phyloP scores from a whole-genome alignment of 345 rosid species.

The Acer yangbiense region DNA sequence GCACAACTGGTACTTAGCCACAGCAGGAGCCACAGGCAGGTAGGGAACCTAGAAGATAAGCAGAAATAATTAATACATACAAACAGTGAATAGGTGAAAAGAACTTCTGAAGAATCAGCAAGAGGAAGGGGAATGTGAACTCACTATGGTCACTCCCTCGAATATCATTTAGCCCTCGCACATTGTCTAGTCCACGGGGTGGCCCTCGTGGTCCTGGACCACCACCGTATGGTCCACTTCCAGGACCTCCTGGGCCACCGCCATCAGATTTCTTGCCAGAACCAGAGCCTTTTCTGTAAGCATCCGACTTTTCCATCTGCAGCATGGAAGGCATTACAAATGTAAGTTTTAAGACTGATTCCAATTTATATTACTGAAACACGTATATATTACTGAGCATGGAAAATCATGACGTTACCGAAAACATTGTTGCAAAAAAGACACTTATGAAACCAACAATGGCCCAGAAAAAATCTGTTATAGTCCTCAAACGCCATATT shows the following conservation, averaged over 20 bases:
- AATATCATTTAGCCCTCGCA: constrained; percentile 48
- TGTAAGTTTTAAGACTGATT: background rate
- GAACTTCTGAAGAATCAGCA: background rate
- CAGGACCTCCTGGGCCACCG: constrained; percentile 75
- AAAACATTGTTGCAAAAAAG: constrained; percentile 72
- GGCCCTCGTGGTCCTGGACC: constrained; percentile 52
- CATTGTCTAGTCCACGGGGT: constrained; percentile 80
- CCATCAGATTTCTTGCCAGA: constrained; percentile 91
- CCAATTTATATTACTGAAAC: background rate
- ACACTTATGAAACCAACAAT: constrained; percentile 58
- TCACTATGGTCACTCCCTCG: constrained; percentile 71
- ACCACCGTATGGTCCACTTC: constrained; percentile 63
- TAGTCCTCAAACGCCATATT: constrained; percentile 65
- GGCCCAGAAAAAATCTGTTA: constrained; percentile 74
- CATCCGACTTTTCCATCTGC: constrained; percentile 87
- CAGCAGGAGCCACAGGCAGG: constrained; percentile 91
- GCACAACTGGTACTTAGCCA: constrained; percentile 24
- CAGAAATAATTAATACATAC: background rate
- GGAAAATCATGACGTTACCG: constrained; percentile 39
- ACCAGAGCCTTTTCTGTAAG: constrained; percentile 64
- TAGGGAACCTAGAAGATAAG: constrained; percentile 48
- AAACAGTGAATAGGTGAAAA: background rate
- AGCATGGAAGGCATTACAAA: background rate
- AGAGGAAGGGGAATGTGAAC: constrained; percentile 13
- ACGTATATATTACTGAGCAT: background rate